phyloP scores from a whole-genome alignment of 768 basidiomycete genomes.

The Chiua virens region DNA sequence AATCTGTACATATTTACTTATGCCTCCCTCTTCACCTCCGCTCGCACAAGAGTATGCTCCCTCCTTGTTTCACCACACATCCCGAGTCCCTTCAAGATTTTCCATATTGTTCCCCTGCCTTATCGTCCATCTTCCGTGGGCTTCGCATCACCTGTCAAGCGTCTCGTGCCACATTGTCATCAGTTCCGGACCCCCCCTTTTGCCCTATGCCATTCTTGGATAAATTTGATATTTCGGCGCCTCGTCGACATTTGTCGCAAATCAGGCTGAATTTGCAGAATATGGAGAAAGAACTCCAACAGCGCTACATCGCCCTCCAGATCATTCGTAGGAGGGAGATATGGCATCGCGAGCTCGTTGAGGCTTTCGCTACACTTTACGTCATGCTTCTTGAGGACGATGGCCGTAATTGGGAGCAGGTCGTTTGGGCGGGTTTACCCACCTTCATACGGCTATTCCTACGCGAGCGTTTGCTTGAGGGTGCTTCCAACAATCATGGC shows the following conservation, averaged over 20 bases:
- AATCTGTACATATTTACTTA: conserved; percentile 24
- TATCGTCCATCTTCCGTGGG: conserved; percentile 33
- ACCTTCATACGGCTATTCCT: conserved; percentile 42
- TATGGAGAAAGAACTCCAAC: conserved; percentile 45
- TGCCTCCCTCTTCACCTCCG: conserved; percentile 13
- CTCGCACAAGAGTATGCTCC: conserved; percentile 31
- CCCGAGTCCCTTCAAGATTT: conserved; percentile 38
- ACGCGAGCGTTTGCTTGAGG: conserved; percentile 39
- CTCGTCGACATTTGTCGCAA: conserved; percentile 38
- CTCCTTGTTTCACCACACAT: conserved; percentile 32
- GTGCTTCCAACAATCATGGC: conserved; percentile 38
- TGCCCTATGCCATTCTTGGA: conserved; percentile 41
- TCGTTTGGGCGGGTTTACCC: conserved; percentile 44
- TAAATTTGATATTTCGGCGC: conserved; percentile 50
- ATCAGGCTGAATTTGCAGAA: conserved; percentile 26
- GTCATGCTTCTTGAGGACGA: conserved; percentile 60
- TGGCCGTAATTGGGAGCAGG: conserved; percentile 47
- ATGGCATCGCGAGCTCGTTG: conserved; percentile 37
- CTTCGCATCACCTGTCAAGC: conserved; percentile 36
- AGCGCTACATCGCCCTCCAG: conserved; percentile 45
- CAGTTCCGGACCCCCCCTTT: conserved; percentile 31
- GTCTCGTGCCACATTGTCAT: conserved; percentile 26
- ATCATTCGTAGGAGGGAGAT: conserved; percentile 41
- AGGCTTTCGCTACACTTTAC: conserved; percentile 53
- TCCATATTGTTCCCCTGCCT: conserved; percentile 33